Conservation (phyloP, 2,329 filamentous ascomycete genomes). For the Fusarium acutatum region DNA sequence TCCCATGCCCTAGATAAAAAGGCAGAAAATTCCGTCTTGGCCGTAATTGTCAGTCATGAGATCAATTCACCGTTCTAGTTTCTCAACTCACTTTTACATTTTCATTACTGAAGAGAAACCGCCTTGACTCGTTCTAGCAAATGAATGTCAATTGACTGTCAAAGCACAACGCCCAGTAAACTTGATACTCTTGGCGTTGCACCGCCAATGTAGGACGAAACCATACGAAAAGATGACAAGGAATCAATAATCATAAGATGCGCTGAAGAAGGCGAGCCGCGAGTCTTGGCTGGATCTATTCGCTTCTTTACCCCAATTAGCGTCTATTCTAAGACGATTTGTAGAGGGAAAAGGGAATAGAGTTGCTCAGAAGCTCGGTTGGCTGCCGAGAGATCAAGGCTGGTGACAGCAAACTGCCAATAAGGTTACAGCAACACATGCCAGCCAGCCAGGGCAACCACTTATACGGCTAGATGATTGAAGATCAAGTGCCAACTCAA, state of each 20-base stretch:
- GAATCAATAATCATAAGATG: slow-evolving; percentile 7
- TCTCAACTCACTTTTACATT: not conserved
- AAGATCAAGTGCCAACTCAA: slow-evolving; percentile 9
- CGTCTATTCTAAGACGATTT: not conserved
- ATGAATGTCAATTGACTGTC: not conserved
- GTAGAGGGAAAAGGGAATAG: not conserved
- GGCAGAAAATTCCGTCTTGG: slow-evolving; percentile 13
- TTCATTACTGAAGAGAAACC: not conserved
- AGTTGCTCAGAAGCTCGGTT: slow-evolving; percentile 19
- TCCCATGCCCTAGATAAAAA: slow-evolving; percentile 11
- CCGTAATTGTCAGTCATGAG: slow-evolving; percentile 5
- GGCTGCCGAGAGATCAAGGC: slow-evolving; percentile 3
- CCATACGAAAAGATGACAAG: slow-evolving; percentile 21
- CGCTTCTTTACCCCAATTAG: slow-evolving; percentile 31
- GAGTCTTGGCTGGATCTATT: slow-evolving; percentile 19
- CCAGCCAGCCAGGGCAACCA: not conserved
- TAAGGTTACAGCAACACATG: slow-evolving; percentile 32
- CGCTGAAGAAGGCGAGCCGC: slow-evolving; percentile 1
- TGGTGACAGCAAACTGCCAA: slow-evolving; percentile 9
- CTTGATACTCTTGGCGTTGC: slow-evolving; percentile 25
- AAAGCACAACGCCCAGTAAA: slow-evolving; percentile 24
- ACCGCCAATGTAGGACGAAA: slow-evolving; percentile 33
- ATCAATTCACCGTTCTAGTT: not conserved
- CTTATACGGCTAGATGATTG: slow-evolving; percentile 6
- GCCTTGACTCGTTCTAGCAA: not conserved